Evolutionary conservation across 140 eudicot genomes (phyloP).

Genomic region (Senecio squalidus): DNA sequence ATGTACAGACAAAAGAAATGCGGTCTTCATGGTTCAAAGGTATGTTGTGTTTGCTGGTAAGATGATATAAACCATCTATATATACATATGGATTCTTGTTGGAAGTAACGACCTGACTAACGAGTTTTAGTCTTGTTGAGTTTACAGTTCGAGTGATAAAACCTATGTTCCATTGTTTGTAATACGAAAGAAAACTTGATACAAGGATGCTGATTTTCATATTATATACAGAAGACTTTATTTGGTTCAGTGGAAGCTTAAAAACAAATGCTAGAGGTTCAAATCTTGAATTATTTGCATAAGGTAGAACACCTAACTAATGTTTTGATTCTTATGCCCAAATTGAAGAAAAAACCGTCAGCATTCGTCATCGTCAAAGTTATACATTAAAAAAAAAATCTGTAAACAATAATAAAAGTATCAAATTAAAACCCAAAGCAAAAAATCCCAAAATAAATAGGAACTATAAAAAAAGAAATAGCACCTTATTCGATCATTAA

Average conservation of each 20-base stretch:
- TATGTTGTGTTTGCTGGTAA: slow-evolving; percentile 7
- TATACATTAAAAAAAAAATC: neutral
- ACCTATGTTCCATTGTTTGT: slow-evolving; percentile 19
- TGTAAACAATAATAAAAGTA: too few relatives aligned
- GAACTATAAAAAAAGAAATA: too few relatives aligned
- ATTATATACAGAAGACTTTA: neutral
- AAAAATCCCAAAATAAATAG: too few relatives aligned
- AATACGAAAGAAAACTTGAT: neutral
- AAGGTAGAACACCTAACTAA: neutral
- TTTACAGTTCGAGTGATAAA: slow-evolving; percentile 10
- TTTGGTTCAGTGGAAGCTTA: neutral
- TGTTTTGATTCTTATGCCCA: neutral
- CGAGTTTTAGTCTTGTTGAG: slow-evolving; percentile 19
- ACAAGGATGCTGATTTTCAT: neutral
- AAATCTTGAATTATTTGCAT: neutral
- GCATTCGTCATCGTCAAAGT: neutral
- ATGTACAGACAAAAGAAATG: slow-evolving; percentile 18
- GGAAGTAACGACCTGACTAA: slow-evolving; percentile 7
- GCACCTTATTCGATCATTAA: too few relatives aligned
- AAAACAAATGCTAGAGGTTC: neutral
- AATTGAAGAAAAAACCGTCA: neutral
- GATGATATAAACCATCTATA: neutral
- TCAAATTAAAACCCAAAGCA: too few relatives aligned
- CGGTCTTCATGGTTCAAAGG: slow-evolving; percentile 16
- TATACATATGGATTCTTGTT: slow-evolving; percentile 6